These are phyloP conservation scores for Botrytis cinerea DNA, from an alignment of 2,329 filamentous ascomycete genomes.

Conservation along the genomic window DNA sequence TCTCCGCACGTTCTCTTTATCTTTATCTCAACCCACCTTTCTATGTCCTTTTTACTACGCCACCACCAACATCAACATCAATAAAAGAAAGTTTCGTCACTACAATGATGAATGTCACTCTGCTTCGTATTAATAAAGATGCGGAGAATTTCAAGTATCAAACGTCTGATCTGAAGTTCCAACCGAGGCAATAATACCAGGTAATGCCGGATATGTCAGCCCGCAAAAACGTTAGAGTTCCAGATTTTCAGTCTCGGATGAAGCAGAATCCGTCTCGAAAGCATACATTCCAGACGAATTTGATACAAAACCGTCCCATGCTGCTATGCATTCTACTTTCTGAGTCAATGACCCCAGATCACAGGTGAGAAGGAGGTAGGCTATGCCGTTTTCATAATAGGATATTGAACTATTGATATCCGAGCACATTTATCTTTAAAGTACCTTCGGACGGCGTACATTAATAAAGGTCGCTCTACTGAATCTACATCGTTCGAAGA, in stretches of 20 bases:
- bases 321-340: neutral
- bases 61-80: neutral
- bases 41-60: neutral
- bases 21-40: neutral
- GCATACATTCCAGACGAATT: slow-evolving; percentile 9
- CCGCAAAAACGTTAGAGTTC: neutral
- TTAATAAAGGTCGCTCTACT: neutral
- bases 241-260: slow-evolving; percentile 19
- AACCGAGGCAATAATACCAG: neutral
- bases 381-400: slow-evolving; percentile 2
- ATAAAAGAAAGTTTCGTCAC: neutral
- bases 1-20: neutral
- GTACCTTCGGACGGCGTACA: neutral
- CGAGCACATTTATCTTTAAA: neutral
- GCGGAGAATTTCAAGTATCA: neutral
- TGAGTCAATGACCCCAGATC: neutral
- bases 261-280: slow-evolving; percentile 15
- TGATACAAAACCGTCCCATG: neutral
- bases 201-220: slow-evolving; percentile 2
- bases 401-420: neutral
- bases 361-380: slow-evolving; percentile 6
- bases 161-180: neutral
- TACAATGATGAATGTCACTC: neutral
- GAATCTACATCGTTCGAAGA: neutral
- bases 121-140: neutral